A percentile compares a stretch with the other conserved stretches of the same genome.
These are phyloP conservation scores for Rhizopus sp. DNA, from an alignment of 371 early-diverging fungal genomes.

Conservation along the genomic window DNA sequence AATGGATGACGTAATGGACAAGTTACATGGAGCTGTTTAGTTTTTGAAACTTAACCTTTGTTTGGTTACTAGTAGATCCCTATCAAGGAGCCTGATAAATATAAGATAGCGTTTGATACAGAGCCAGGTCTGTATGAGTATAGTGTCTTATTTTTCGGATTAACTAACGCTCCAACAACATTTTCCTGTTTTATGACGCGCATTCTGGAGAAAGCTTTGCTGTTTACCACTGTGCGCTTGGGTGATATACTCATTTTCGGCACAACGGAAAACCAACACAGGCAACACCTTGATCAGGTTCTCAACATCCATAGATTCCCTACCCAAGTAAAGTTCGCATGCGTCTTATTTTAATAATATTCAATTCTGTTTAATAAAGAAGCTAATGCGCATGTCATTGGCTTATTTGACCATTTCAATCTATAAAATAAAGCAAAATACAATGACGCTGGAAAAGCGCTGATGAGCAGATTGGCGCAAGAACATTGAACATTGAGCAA, in stretches of 20 bases:
- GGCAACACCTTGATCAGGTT: too few relatives aligned
- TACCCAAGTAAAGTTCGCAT: too few relatives aligned
- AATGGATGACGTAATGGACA: too few relatives aligned
- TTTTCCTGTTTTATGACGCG: conserved; percentile 29
- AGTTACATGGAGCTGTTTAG: conserved; percentile 18
- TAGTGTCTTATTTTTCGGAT: conserved; percentile 49
- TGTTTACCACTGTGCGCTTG: background rate
- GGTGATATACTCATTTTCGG: background rate
- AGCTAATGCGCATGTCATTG: too few relatives aligned
- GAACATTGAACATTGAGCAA: too few relatives aligned
- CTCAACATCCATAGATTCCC: too few relatives aligned
- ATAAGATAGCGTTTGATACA: conserved; percentile 45
- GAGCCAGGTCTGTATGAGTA: conserved; percentile 33
- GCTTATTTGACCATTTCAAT: too few relatives aligned
- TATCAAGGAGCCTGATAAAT: conserved; percentile 16
- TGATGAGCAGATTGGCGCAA: too few relatives aligned
- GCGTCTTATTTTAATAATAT: too few relatives aligned
- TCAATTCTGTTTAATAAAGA: too few relatives aligned
- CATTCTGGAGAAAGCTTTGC: background rate
- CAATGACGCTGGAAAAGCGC: too few relatives aligned
- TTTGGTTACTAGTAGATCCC: conserved; percentile 49
- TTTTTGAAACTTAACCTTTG: conserved; percentile 40
- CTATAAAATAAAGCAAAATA: too few relatives aligned
- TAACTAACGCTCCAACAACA: conserved; percentile 41
- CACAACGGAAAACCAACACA: background rate